Base-by-base conservation (phyloP, 805 yeast species). In the Yarrowia sp. region DNA sequence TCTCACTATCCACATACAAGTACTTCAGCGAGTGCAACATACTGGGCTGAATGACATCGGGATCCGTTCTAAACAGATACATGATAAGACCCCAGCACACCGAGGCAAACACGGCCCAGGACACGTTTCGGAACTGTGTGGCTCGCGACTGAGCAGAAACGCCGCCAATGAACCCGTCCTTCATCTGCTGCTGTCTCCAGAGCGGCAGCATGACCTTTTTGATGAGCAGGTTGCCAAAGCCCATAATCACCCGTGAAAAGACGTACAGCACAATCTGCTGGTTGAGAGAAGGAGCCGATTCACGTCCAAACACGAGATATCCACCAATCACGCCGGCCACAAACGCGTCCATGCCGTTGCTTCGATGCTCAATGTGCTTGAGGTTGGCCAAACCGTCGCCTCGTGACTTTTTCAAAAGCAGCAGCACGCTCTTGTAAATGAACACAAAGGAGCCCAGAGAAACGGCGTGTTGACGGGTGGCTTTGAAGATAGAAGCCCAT, bases 181-280 rank as follows among this genome's bases (percentile, higher is more conserved):
- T 11, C 51, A 66, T 64, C 65, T 63, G 44, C 45, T 41, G 61
- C 47, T 55, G 47, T 15, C 39, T 41, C 61, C 61, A 55, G 38
- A 41, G 15, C 38, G 61, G 61, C 38, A 55, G 47, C 31, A 55
- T 36, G 11, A 55, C 31, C 61, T 55, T 39, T 64, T 71, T 63
- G 18, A 79, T 80, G 11, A 82, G 57, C 48, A 81, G 79, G 71
- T 84, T 86, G 13, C 88, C 87, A 4, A 81, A 58, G 0, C 89
- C 93, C 45, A 89, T 71, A 58, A 84, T 71, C 4, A 87, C 90
- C 47, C 96, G 78, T 3, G 90, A 84, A 65, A 86, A 82, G 67
- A 90, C 87, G 71, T 89, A 89, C 60, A 89, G 79, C 1, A 92
- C 89, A 68, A 89, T 83, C 74, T 88, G 92, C 67, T 85, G 87